Base-by-base conservation (phyloP, 345 rosid species). In the Ceriops zippeliana region DNA sequence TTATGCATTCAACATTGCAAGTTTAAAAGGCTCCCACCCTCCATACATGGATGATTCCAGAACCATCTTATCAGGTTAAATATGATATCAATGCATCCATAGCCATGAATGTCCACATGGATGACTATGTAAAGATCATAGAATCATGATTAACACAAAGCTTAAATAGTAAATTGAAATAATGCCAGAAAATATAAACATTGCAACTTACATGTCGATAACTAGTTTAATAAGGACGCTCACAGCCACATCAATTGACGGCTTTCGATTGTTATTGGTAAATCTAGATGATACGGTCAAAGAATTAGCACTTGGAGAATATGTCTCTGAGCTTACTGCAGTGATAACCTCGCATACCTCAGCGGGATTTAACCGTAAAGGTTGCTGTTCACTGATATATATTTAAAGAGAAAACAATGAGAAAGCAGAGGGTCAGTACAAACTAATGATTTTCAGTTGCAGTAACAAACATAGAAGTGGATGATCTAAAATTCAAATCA, bases 171-270 rank as follows among this genome's bases (percentile, higher is more conserved):
- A 42, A 35, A 52, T 5, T 31, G 52, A 68, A 61, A 64, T 17
- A 66, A 57, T 72, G 57, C 57, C 77, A 68, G 60, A 20, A 46
- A 68, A 27, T 52, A 52, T 62, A 58, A 56, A 26, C 27, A 64
- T n/a, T 15, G 26, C 24, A 73, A 69, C 76, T 77, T 92, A 95
- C 99, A 91, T 95, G 90, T 95, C 99, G 16, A 95, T 91, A 62
- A 95, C 86, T 75, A 95, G 96, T 80, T 95, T 95, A 70, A 95
- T 89, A 66, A 95, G 96, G 72, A 95, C 98, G 83, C 99, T 95
- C 74, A 92, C 93, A 68, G 97, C 98, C 76, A 90, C 97, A 80
- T 95, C 99, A 86, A 90, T 83, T 1, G 96, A 85, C 10, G 96
- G 96, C 87, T 89, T 95, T 79, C 96, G 87, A 75, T 84, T 83